Evolutionary conservation across 148 eudicot species (phyloP), one percentile per base, ranked within the genome.

Genomic region (Nepenthes mirabilis): DNA sequence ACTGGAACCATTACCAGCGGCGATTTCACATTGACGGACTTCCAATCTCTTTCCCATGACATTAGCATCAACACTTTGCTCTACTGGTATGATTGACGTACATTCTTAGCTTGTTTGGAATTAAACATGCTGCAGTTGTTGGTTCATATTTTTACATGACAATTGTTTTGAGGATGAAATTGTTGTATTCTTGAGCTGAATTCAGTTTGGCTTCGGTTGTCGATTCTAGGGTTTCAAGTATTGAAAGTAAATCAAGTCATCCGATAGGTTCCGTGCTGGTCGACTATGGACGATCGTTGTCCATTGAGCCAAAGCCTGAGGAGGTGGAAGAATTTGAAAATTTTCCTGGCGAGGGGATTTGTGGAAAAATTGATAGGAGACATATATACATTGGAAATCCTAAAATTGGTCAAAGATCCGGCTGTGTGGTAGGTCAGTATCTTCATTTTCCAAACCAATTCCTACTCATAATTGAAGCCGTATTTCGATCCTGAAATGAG

Each of bases 301-400:
- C 69, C 13, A 40, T 86, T 13, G 80, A 77, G 72, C 87, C 87
- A 32, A 82, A 74, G 52, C 83, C 87, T 14, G 99, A 93, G 11
- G 62, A 57, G 36, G 99, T 93, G 11, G 73, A 79, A 53, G 79
- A 89, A n/a, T 93, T 93, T 59, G 74, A 77, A 58, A 86, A 86
- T 58, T 93, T 83, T 71, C 95, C 99, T 0, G 99, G 99, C 52
- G 99, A 93, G 77, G 99, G 99, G 9, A 82, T 93, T 34, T 81
- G 60, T 37, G 99, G 96, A 11, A 82, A 69, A 61, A 80, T 93
- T 53, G 89, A 84, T 56, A 87, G 83, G 3, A 75, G 82, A 56
- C 70, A 69, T 33, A 75, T 93, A 33, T 82, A 70, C 63, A 69
- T 93, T 14, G 99, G 99, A 37, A 93, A 93, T 67, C 33, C 45